A percentile compares a stretch with the other conserved stretches of the same genome.
These are phyloP conservation scores for Penicillium fuscoglaucum DNA, from an alignment of 2,329 filamentous ascomycete genomes.

Conservation along the genomic window DNA sequence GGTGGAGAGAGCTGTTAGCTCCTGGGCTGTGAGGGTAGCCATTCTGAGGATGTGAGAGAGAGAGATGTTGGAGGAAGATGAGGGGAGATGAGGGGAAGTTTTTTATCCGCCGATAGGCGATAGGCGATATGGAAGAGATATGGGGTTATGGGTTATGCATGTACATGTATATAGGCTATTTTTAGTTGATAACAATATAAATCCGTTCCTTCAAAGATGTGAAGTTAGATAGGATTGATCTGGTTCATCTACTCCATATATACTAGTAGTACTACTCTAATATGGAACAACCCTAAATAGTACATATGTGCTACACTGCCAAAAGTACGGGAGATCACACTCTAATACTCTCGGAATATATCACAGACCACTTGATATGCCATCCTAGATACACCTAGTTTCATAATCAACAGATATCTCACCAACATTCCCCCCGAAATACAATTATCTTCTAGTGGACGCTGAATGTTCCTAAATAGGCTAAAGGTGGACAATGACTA, in stretches of 20 bases:
- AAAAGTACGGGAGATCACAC: neutral
- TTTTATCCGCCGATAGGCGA: conserved; percentile 3
- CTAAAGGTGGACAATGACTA: neutral
- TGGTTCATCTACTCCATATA: too few relatives aligned
- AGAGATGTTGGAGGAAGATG: neutral
- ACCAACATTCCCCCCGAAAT: neutral
- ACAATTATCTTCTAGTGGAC: neutral
- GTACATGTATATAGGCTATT: too few relatives aligned
- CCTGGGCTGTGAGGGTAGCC: conserved; percentile 53
- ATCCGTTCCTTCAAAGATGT: neutral
- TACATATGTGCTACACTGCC: neutral
- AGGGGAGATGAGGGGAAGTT: neutral
- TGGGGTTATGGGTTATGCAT: neutral
- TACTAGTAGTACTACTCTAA: neutral
- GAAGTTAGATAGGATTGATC: neutral
- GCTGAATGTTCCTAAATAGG: neutral
- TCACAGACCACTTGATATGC: neutral
- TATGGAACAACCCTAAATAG: neutral
- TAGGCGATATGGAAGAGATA: neutral
- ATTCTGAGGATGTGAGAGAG: neutral
- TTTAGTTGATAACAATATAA: neutral
- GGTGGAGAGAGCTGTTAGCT: conserved; percentile 65
- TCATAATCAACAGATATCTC: neutral
- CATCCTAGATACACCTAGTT: neutral
- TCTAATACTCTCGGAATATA: neutral